Evolutionary conservation across 1,139 yeast genomes (phyloP), one percentile per base, ranked within the genome.

Genomic region (Candida pseudoviswanathii): DNA sequence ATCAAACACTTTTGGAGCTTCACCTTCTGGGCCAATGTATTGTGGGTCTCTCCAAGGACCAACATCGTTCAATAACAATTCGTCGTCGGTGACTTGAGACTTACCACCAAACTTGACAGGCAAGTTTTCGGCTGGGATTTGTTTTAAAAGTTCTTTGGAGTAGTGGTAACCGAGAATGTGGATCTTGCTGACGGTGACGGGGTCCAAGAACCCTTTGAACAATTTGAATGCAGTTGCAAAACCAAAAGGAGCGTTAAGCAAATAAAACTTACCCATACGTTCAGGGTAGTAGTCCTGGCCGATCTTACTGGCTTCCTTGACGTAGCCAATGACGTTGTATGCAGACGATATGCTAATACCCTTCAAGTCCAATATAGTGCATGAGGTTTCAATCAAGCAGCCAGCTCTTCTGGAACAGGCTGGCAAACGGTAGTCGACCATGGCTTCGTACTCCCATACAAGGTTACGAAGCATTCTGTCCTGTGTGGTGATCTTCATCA

Each of bases 241-340:
- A 4, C 99, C 99, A 68, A 91, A 94, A 54, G 99, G 99, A 2
- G 99, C 96, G 67, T 94, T 94, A 72, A 94, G 89, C 63, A 92
- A 77, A 73, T 90, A 94, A 67, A 94, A 94, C 71, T 90, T 91
- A 63, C 99, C 98, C 98, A 94, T 92, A 73, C 99, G 87, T 77
- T 94, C 99, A n/a, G 99, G 99, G 69, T 94, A 94, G 71, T 88
- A 94, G 76, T 94, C 90, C 75, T 94, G 99, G 55, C 98, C 97
- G 64, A 94, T 90, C 61, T 81, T 76, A 22, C 97, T 89, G 27
- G 99, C 97, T 70, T 91, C 97, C 66, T 86, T 84, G 50, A 94
- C 96, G 70, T 92, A 94, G 26, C 86, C 78, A 60, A 91, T 78
- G 44, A 94, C 99, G 67, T 86, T 89, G 56, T 86, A 83, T 37